Evolutionary conservation across 208 protist genomes (phyloP), one percentile per base, ranked within the genome.

Genomic region (Lotmaria passim): DNA sequence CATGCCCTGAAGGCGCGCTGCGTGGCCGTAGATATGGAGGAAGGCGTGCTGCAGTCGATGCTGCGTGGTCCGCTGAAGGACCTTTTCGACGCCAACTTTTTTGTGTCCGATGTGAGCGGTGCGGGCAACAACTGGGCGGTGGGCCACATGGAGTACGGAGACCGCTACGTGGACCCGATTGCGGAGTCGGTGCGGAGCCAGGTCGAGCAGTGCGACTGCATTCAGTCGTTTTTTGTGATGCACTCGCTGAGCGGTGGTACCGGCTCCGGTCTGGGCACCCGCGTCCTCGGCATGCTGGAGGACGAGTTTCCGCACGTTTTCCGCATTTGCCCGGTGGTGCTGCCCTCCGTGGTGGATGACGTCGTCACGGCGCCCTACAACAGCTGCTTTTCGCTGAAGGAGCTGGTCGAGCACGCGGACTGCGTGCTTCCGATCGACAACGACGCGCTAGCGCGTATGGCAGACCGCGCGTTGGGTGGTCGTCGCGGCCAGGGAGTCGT

Each of bases 331-430:
- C 90, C 91, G 1, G 82, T 95, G 7, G 96, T 98, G 41, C 88
- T 98, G 68, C 97, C 98, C 0, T 89, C 86, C 1, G 74, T 78
- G 46, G 85, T 98, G 46, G 96, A 98, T 74, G 97, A 99, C 61
- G 98, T 99, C 0, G 90, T 98, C 50, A 98, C 94, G 19, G 93
- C 90, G 31, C 97, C 97, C 39, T 99, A 99, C 94, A 99, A 99
- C 82, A 91, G 82, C 48, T 91, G 96, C 43, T 93, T 98, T 50
- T 79, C 96, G 11, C 41, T 98, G 38, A 79, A 88, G 33, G 80
- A 97, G 81, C 84, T 99, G 23, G 89, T 97, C 28, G 90, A 98
- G 74, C 90, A 97, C 70, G 83, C 98, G 11, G 96, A 98, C 80
- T 98, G 93, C 56, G 94, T 98, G 17, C 60, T 98, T 21, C 96